phyloP scores from a whole-genome alignment of 78 protist genomes.

The Dictyostelium purpureum region DNA sequence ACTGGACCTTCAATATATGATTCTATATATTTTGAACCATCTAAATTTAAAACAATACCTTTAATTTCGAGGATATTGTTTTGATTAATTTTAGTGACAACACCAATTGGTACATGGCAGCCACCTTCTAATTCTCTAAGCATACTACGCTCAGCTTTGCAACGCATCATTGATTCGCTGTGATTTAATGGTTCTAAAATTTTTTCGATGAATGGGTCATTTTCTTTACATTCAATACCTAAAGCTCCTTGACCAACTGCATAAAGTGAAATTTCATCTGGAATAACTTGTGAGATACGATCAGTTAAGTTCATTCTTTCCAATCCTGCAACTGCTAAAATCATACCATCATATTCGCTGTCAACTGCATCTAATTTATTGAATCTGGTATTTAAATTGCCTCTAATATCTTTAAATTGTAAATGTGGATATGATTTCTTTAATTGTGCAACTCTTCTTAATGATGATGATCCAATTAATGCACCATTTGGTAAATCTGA shows the following conservation, averaged over 20 bases:
- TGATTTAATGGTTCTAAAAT: constrained; percentile 31
- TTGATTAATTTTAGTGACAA: constrained; percentile 5
- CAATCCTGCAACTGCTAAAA: constrained; percentile 88
- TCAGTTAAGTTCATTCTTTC: constrained; percentile 68
- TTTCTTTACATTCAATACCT: constrained; percentile 81
- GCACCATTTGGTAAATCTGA: constrained; percentile 82
- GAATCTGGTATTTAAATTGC: constrained; percentile 87
- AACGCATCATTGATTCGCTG: constrained; percentile 11
- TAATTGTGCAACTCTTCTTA: constrained; percentile 82
- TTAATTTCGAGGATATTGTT: background rate
- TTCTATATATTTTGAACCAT: constrained; percentile 48
- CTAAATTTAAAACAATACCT: constrained; percentile 70
- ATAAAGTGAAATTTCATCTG: constrained; percentile 53
- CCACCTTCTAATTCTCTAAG: constrained; percentile 85
- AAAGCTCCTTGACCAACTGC: constrained; percentile 90
- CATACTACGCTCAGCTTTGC: constrained; percentile 78
- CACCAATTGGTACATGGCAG: constrained; percentile 89
- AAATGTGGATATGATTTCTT: constrained; percentile 63
- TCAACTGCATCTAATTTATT: constrained; percentile 71
- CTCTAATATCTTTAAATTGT: constrained; percentile 83
- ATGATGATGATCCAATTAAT: constrained; percentile 83
- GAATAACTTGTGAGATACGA: constrained; percentile 44
- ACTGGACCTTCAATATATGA: constrained; percentile 3
- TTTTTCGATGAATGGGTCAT: constrained; percentile 15
- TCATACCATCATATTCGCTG: constrained; percentile 80